A percentile compares a stretch with the other conserved stretches of the same genome.
Conservation (phyloP, 176 grass and related monocot genomes). For the Cymbopogon citratus region DNA sequence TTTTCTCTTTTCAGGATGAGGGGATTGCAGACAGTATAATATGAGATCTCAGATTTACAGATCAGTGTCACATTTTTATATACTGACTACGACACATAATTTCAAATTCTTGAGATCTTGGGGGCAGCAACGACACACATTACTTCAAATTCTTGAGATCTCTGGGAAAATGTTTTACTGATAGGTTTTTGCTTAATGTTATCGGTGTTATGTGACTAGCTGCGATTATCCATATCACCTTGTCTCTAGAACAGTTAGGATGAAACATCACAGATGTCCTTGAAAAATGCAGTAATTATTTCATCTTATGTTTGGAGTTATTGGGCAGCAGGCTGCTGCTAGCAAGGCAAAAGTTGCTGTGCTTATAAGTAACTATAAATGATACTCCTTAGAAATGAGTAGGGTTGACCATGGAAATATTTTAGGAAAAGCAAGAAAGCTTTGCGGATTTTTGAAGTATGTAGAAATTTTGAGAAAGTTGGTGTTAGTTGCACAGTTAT, state of each 20-base stretch:
- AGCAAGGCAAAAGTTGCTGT: neutral
- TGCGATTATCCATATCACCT: neutral
- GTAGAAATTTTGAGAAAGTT: neutral
- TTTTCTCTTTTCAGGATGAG: neutral
- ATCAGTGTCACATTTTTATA: neutral
- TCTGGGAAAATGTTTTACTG: neutral
- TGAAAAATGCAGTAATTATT: neutral
- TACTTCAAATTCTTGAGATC: neutral
- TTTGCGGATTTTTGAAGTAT: neutral
- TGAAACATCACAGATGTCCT: neutral
- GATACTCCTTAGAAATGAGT: neutral
- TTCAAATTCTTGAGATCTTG: neutral
- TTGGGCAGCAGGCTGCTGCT: neutral
- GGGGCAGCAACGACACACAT: neutral
- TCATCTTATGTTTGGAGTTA: neutral
- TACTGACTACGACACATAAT: neutral
- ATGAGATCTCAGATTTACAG: neutral
- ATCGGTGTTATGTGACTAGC: neutral
- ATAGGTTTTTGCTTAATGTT: neutral
- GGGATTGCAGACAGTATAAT: neutral
- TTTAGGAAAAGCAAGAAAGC: neutral
- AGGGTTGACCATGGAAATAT: neutral
- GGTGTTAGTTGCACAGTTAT: neutral
- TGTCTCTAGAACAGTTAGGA: neutral
- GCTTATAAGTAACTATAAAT: neutral